Evolutionary conservation across 2,329 filamentous ascomycete species (phyloP).

Genomic region (Fonsecaea pedrosoi): DNA sequence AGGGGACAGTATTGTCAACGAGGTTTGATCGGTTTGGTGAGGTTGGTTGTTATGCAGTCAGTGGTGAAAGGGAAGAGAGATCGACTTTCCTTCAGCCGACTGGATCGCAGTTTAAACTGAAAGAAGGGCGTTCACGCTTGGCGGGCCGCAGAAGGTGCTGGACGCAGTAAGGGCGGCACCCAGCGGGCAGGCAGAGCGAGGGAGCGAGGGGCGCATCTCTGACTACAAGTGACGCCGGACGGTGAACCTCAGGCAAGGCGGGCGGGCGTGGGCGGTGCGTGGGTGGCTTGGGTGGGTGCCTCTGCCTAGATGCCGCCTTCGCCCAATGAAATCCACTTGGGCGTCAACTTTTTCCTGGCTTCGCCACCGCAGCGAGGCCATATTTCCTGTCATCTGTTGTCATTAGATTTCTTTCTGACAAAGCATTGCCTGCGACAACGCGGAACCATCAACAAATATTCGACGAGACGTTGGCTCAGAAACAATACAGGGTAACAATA

Average conservation of each 20-base stretch:
- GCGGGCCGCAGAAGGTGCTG: slow-evolving; percentile 5
- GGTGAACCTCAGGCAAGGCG: slow-evolving; percentile 4
- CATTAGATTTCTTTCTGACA: slow-evolving; percentile 12
- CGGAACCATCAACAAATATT: neutral
- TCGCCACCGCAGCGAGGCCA: slow-evolving; percentile 11
- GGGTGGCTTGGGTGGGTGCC: neutral
- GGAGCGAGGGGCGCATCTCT: neutral
- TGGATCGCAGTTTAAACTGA: slow-evolving; percentile 8
- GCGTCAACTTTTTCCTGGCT: slow-evolving; percentile 16
- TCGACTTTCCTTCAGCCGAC: slow-evolving; percentile 14
- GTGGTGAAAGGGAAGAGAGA: slow-evolving; percentile 28
- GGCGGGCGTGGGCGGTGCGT: slow-evolving; percentile 3
- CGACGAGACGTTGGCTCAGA: neutral
- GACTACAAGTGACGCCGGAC: slow-evolving; percentile 7
- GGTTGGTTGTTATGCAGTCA: slow-evolving; percentile 14
- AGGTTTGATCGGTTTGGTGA: slow-evolving; percentile 22
- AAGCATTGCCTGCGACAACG: neutral
- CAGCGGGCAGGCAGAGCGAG: neutral
- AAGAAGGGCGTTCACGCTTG: slow-evolving; percentile 11
- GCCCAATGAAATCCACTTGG: slow-evolving; percentile 12
- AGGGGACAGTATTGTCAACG: slow-evolving; percentile 18
- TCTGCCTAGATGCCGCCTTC: neutral
- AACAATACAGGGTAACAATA: neutral
- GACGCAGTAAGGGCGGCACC: neutral
- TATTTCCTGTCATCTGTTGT: neutral